Conservation (phyloP, 2,329 filamentous ascomycete species). For the Stachybotrys chlorohalonatus region DNA sequence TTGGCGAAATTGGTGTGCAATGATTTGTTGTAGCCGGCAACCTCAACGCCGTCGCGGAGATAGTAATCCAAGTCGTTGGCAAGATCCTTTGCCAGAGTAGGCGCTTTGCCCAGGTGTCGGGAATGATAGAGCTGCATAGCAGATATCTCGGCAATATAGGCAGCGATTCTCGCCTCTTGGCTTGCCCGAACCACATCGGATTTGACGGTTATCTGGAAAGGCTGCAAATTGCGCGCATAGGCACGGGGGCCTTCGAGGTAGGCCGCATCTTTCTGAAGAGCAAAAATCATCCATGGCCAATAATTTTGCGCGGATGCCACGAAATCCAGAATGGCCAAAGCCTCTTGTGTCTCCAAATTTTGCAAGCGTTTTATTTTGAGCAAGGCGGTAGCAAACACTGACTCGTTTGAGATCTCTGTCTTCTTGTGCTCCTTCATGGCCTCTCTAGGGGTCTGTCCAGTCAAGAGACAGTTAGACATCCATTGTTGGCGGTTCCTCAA, state of each 20-base stretch:
- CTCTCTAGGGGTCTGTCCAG: constrained; percentile 75
- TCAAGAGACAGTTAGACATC: constrained; percentile 89
- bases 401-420: constrained; percentile 40
- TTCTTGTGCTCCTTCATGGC: constrained; percentile 50
- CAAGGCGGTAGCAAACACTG: constrained; percentile 68
- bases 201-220: constrained; percentile 42
- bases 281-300: constrained; percentile 89
- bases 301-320: constrained; percentile 83
- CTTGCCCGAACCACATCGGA: constrained; percentile 48
- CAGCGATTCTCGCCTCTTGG: constrained; percentile 62
- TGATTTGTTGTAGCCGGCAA: constrained; percentile 79
- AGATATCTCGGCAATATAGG: constrained; percentile 77
- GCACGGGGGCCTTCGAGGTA: constrained; percentile 66
- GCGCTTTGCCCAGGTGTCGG: constrained; percentile 62
- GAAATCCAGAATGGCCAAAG: constrained; percentile 74
- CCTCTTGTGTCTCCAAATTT: constrained; percentile 53
- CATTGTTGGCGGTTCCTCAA: constrained; percentile 89
- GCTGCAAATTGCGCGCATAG: constrained; percentile 54
- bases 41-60: constrained; percentile 64
- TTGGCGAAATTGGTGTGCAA: constrained; percentile 76
- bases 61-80: constrained; percentile 72
- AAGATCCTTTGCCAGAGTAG: constrained; percentile 59
- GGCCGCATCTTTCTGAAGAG: constrained; percentile 61
- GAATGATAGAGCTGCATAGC: constrained; percentile 85
- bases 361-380: constrained; percentile 59